Percentiles rank a stretch among this genome's conserved stretches.
Evolutionary conservation across 2,329 filamentous ascomycete species (phyloP).

Genomic region (Metarhizium brunneum): DNA sequence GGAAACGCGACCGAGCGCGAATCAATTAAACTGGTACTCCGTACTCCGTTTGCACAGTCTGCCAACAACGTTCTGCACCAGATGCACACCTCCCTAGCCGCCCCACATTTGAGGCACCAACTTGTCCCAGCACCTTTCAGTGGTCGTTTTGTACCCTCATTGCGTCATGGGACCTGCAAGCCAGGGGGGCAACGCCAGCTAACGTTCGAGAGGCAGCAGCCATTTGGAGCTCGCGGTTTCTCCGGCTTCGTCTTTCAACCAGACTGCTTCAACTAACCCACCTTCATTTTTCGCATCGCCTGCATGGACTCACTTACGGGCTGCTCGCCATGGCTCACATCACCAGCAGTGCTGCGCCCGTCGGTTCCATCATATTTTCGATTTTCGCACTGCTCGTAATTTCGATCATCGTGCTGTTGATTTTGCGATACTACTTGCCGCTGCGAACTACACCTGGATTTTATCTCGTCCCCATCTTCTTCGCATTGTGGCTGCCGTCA

Average conservation of each 20-base stretch:
- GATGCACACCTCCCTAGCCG: not conserved
- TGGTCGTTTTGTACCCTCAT: not conserved
- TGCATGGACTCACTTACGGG: conserved; percentile 19
- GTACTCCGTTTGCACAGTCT: not conserved
- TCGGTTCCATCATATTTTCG: conserved; percentile 74
- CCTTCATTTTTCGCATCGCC: not conserved
- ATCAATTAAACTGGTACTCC: conserved; percentile 13
- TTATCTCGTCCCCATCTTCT: conserved; percentile 84
- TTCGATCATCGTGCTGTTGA: conserved; percentile 67
- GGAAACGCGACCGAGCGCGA: conserved; percentile 12
- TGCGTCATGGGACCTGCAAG: conserved; percentile 8
- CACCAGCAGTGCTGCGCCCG: conserved; percentile 47
- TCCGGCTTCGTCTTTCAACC: not conserved
- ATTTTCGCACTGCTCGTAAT: conserved; percentile 63
- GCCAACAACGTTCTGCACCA: not conserved
- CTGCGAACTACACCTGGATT: conserved; percentile 85
- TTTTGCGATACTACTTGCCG: conserved; percentile 83
- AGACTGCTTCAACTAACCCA: not conserved
- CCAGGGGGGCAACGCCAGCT: not conserved
- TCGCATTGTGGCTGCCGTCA: conserved; percentile 86
- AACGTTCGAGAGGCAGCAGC: not conserved
- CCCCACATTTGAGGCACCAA: conserved; percentile 12
- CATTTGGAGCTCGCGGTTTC: not conserved
- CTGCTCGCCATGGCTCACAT: conserved; percentile 40
- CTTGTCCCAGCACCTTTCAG: not conserved